Base-by-base conservation (phyloP, 768 basidiomycete species). In the Infundibulicybe gibba region DNA sequence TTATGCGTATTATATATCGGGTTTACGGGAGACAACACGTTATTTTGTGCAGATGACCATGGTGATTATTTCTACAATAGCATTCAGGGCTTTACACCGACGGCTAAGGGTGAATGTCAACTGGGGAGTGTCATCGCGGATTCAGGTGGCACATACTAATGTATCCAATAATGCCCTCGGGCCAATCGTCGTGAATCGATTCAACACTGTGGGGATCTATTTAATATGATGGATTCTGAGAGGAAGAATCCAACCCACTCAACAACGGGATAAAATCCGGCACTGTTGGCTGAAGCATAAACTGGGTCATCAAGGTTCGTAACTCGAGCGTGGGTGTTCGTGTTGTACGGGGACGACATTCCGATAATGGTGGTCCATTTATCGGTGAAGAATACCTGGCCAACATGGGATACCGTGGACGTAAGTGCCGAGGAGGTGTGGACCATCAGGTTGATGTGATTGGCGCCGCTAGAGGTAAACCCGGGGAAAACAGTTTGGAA, bases 201-300 rank as follows among this genome's bases (percentile, higher is more conserved):
- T 58, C 47, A 49, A 61, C 54, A 42, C 61, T 62, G 38, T 14
- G 34, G 19, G 25, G 11, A 32, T 34, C 14, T 31, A 42, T 30
- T 47, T 38, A n/a, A 5, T n/a, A 21, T 25, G 33, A 40, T 42
- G 25, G 25, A n/a, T n/a, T 25, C 4, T 25, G 8, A 4, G 25
- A 25, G 25, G 25, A 8, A 25, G 8, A 39, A 11, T 16, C 14
- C 25, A 6, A 50, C 60, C 31, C 32, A 61, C 54, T 67, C 62
- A 33, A 64, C 55, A 45, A 63, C 61, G 3, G 65, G 61, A 35
- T 47, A 59, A 49, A 63, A 62, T 14, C 66, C 67, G 15, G 47
- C 49, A 39, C 47, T 48, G 37, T 55, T 57, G 14, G 61, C 61
- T 9, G 49, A 6, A 25, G 49, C 41, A 44, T 47, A 62, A 41